Evolutionary conservation across 352 stramenopile species (phyloP).

Genomic region (Poterioochromonas sp.): DNA sequence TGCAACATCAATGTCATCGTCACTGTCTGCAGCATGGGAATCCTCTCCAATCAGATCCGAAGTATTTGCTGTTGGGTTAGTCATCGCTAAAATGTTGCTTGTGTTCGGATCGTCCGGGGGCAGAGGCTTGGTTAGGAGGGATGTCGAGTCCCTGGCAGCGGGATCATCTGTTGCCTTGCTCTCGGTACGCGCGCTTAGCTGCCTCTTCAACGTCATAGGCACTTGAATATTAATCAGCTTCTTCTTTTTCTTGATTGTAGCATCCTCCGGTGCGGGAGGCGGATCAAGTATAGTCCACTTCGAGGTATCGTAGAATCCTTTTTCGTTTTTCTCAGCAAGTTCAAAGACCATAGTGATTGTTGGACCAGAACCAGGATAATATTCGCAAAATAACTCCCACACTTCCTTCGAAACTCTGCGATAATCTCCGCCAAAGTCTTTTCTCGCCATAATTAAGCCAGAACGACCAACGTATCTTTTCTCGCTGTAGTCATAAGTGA

Average conservation of each 20-base stretch:
- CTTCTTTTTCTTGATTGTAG: neutral
- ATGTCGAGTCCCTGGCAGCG: too few relatives aligned
- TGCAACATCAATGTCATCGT: too few relatives aligned
- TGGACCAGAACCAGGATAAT: slow-evolving; percentile 29
- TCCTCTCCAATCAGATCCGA: too few relatives aligned
- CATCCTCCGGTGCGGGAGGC: neutral
- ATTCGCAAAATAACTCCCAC: neutral
- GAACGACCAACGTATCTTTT: neutral
- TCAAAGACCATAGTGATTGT: slow-evolving; percentile 21
- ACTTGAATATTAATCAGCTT: neutral
- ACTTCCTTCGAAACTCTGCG: slow-evolving; percentile 1
- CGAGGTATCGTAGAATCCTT: neutral
- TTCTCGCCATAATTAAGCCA: slow-evolving; percentile 8
- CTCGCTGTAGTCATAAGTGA: neutral
- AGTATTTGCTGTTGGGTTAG: too few relatives aligned
- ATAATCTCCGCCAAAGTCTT: slow-evolving; percentile 7
- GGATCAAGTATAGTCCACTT: neutral
- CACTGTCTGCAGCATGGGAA: too few relatives aligned
- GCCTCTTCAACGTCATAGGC: neutral
- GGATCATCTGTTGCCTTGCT: too few relatives aligned
- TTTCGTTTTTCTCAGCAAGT: neutral
- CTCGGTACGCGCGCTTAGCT: too few relatives aligned
- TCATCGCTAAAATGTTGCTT: too few relatives aligned
- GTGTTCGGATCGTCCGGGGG: too few relatives aligned
- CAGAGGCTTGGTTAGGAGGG: too few relatives aligned